Base-by-base conservation (phyloP, 305 asterid species). In the Euphrasia arctica region DNA sequence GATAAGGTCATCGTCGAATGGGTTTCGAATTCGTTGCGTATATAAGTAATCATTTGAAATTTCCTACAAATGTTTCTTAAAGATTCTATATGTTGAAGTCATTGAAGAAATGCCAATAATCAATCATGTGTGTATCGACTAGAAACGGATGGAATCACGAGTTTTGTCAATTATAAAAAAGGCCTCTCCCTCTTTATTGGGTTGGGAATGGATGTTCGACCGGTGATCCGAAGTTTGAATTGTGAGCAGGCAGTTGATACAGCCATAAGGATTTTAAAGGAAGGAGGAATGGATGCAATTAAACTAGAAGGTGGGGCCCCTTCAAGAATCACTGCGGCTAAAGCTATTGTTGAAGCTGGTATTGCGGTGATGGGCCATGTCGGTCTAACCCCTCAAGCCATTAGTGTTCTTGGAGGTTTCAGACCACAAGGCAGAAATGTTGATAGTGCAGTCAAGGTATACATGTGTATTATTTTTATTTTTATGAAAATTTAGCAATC, bases 241-340 rank as follows among this genome's bases (percentile, higher is more conserved):
- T 71, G 9, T 77, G 82, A 72, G 71, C 89, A 92, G 97, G 98
- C 96, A 48, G 85, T 92, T 60, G 94, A 87, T 77, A 68, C 98
- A 34, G 96, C 97, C 6, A 90, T 88, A 32, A 80, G 88, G 70
- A 63, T 90, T 42, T 75, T 92, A 66, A 90, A 93, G 75, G 97
- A 93, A 77, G 98, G 98, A 72, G 95, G 90, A 59, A 90, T 93
- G 97, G 98, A 92, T 59, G 93, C 98, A n/a, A 90, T 92, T 48
- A 92, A 92, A 80, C 66, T 92, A 69, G 98, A 92, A 82, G 97
- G 95, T 7, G 98, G 98, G 36, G 87, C 98, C 5, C 98, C 96
- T 65, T 92, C 98, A 66, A 81, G 98, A 77, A 90, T 92, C 11
- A 76, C 98, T 12, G 98, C 98, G 9, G 98, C 97, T 58, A 92